Evolutionary conservation across 805 yeast genomes (phyloP), one percentile per base, ranked within the genome.

Genomic region (Kodamaea nitidulidarum): DNA sequence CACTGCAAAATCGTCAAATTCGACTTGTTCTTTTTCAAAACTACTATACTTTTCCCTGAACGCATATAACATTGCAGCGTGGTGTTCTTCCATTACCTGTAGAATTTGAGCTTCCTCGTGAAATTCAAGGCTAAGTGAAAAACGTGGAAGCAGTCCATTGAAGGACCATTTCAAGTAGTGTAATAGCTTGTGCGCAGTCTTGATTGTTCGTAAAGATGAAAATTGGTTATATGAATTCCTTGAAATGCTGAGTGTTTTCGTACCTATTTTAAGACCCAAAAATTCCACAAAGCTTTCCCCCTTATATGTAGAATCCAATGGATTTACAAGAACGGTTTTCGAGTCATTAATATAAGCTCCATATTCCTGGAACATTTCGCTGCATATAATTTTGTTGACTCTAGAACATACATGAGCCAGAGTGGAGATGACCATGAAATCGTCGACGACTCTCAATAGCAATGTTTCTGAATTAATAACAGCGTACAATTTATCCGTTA

Each of bases 391-490:
- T 1, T 32, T 40, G 26, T 45, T 38, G 7, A 56, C 58, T 15
- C 37, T 28, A 4, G 50, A 31, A 37, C 61, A 59, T 3, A 45
- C 48, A 2, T 42, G 37, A 8, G 49, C 18, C 25, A 67, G 54
- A 0, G 78, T 65, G 0, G 93, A 73, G 0, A 90, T 59, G n/a
- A 87, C 66, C 18, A 90, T 54, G 51, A 90, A 90, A 55, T 90
- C 98, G 60, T 90, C 98, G 0, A 88, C 95, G 15, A 86, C 57
- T 38, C 96, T 61, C 6, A 87, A 41, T 2, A 87, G 54, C 2
- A 71, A 42, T 11, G 72, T 59, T 2, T 49, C 41, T 2, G 58
- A 42, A 2, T 31, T 10, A 16, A 55, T 25, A 28, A 53, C 51
- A 6, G 47, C 35, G 39, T 65, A 54, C 10, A 52, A 46, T 15